Evolutionary conservation across 441 rosid genomes (phyloP).

Genomic region (Erodium texanum): DNA sequence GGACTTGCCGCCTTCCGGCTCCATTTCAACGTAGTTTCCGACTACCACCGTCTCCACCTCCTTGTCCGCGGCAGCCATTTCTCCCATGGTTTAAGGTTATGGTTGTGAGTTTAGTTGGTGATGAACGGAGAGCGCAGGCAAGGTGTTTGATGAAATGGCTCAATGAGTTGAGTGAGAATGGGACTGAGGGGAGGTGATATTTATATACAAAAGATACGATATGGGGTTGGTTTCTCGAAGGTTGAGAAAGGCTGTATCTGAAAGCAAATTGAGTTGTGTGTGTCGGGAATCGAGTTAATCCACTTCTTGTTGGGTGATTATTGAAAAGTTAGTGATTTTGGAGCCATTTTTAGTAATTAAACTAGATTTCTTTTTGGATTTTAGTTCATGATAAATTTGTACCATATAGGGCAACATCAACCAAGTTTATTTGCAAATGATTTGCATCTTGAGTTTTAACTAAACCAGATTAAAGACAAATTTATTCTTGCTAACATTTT

Average conservation of each 20-base stretch:
- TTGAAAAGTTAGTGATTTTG: not conserved
- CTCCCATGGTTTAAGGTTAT: not conserved
- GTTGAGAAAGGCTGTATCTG: slow-evolving; percentile 9
- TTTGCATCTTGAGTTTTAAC: not conserved
- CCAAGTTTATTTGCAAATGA: not conserved
- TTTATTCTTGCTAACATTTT: too few relatives aligned
- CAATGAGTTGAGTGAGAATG: not conserved
- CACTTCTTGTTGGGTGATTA: not conserved
- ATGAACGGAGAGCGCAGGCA: not conserved
- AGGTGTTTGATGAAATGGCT: not conserved
- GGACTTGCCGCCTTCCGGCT: slow-evolving; percentile 7
- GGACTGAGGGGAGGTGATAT: not conserved
- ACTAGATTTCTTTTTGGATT: not conserved
- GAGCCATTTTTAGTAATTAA: not conserved
- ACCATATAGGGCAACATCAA: not conserved
- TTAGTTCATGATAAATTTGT: not conserved
- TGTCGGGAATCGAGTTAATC: not conserved
- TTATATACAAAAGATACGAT: not conserved
- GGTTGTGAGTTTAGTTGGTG: not conserved
- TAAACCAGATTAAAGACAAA: too few relatives aligned
- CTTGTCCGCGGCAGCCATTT: slow-evolving; percentile 11
- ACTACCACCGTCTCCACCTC: slow-evolving; percentile 18
- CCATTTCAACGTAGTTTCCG: slow-evolving; percentile 16
- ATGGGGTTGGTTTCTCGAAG: slow-evolving; percentile 4
- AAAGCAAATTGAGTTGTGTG: not conserved